phyloP scores from a whole-genome alignment of 1,284 basidiomycete genomes.

The Malassezia japonica region DNA sequence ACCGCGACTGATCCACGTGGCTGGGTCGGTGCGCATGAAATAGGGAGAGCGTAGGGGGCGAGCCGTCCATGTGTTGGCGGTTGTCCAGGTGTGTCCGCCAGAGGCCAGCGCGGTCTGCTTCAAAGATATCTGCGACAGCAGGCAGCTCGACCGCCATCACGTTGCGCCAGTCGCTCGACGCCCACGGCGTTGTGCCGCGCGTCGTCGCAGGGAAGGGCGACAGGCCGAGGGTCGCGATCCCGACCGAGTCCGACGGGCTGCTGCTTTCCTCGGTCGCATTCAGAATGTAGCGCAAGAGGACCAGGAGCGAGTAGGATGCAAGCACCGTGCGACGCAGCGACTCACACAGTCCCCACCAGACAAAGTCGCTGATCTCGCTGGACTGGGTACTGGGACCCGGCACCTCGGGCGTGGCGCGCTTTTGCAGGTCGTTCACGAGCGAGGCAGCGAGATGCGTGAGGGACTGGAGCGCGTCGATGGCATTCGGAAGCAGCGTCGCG shows the following conservation, averaged over 20 bases:
- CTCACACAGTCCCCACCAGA: constrained; percentile 19
- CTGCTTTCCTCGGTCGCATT: background rate
- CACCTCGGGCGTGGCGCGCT: background rate
- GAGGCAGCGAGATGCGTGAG: background rate
- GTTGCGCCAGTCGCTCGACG: background rate
- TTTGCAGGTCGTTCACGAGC: background rate
- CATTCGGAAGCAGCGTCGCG: background rate
- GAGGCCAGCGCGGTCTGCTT: constrained; percentile 17
- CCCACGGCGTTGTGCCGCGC: background rate
- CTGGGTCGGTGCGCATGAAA: constrained; percentile 1
- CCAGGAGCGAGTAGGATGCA: constrained; percentile 23
- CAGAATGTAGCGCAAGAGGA: constrained; percentile 20
- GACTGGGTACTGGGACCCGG: background rate
- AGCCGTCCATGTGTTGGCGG: background rate
- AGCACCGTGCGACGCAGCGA: constrained; percentile 26
- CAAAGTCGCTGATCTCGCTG: background rate
- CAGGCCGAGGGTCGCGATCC: background rate
- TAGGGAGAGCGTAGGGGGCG: background rate
- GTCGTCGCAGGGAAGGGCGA: background rate
- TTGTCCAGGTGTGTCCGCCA: constrained; percentile 8
- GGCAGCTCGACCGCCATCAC: constrained; percentile 23
- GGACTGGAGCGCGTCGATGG: constrained; percentile 1
- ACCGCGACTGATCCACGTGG: background rate
- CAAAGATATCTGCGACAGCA: constrained; percentile 22
- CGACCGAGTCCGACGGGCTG: background rate